These are phyloP conservation scores for Pichia sp. DNA, from an alignment of 1,139 yeast genomes.

Conservation along the genomic window DNA sequence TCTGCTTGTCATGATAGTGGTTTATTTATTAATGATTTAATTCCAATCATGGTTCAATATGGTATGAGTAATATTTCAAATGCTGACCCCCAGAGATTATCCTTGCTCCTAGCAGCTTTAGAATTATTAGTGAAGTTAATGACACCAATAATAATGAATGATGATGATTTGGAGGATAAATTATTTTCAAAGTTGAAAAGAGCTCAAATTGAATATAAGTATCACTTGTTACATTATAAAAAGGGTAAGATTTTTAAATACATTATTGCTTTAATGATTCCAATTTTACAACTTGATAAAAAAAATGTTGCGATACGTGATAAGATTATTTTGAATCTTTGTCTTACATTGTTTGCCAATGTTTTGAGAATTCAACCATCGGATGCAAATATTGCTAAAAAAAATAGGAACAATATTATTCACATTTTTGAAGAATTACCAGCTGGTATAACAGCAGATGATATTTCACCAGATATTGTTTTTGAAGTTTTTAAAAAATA, in stretches of 20 bases:
- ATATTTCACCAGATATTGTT: slow-evolving; percentile 58
- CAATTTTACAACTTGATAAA: slow-evolving; percentile 50
- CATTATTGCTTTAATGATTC: slow-evolving; percentile 61
- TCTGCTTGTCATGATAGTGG: slow-evolving; percentile 81
- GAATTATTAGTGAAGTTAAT: slow-evolving; percentile 81
- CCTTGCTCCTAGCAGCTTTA: slow-evolving; percentile 58
- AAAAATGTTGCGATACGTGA: slow-evolving; percentile 65
- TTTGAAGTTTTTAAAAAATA: slow-evolving; percentile 55
- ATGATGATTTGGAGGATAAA: slow-evolving; percentile 43
- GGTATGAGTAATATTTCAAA: slow-evolving; percentile 39
- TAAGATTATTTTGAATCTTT: slow-evolving; percentile 64
- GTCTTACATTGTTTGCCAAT: slow-evolving; percentile 69
- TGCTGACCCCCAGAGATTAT: slow-evolving; percentile 5
- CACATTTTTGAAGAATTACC: slow-evolving; percentile 44
- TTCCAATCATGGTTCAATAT: slow-evolving; percentile 60
- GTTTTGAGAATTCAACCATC: slow-evolving; percentile 70
- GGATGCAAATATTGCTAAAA: slow-evolving; percentile 32
- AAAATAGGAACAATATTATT: slow-evolving; percentile 14
- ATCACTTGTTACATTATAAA: slow-evolving; percentile 51
- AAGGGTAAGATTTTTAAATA: slow-evolving; percentile 64
- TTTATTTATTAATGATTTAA: slow-evolving; percentile 63
- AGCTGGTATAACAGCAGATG: slow-evolving; percentile 50
- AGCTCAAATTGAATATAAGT: slow-evolving; percentile 68
- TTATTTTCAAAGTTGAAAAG: slow-evolving; percentile 56
- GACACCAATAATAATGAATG: slow-evolving; percentile 63